Conservation (phyloP, 306 rosid species). For the Lathyrus tuberosus region DNA sequence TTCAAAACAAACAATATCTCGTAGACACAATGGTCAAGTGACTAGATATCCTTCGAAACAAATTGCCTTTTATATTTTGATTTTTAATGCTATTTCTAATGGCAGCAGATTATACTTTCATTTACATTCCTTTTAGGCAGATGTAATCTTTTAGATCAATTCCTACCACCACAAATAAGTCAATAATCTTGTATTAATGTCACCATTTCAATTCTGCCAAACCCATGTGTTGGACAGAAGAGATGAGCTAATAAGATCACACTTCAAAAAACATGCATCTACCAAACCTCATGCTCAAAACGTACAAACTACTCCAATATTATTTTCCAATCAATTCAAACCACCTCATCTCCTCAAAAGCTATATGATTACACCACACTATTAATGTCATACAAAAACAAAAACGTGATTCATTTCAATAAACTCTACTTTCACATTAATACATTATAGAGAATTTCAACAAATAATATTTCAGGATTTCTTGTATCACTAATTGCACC, state of each 20-base stretch:
- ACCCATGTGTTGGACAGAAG: too few relatives aligned
- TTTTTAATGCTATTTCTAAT: neutral
- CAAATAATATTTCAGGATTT: neutral
- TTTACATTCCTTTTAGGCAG: slow-evolving; percentile 8
- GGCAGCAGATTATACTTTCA: neutral
- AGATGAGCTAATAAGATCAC: too few relatives aligned
- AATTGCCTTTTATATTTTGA: too few relatives aligned
- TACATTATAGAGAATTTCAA: too few relatives aligned
- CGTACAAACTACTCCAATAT: slow-evolving; percentile 40
- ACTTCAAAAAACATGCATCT: too few relatives aligned
- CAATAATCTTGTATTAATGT: slow-evolving; percentile 22
- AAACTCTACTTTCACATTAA: too few relatives aligned
- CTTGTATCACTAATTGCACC: too few relatives aligned
- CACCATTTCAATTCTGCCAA: slow-evolving; percentile 18
- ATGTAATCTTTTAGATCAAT: slow-evolving; percentile 7
- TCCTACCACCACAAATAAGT: slow-evolving; percentile 9
- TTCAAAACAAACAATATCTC: too few relatives aligned
- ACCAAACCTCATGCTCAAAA: slow-evolving; percentile 30
- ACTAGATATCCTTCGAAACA: too few relatives aligned
- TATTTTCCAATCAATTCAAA: slow-evolving; percentile 16
- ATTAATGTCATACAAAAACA: neutral
- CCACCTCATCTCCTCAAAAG: slow-evolving; percentile 37
- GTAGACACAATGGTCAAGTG: too few relatives aligned
- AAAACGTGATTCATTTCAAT: slow-evolving; percentile 19
- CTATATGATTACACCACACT: slow-evolving; percentile 30